phyloP scores from a whole-genome alignment of 78 protist genomes.

The Capsaspora owczarzaki region DNA sequence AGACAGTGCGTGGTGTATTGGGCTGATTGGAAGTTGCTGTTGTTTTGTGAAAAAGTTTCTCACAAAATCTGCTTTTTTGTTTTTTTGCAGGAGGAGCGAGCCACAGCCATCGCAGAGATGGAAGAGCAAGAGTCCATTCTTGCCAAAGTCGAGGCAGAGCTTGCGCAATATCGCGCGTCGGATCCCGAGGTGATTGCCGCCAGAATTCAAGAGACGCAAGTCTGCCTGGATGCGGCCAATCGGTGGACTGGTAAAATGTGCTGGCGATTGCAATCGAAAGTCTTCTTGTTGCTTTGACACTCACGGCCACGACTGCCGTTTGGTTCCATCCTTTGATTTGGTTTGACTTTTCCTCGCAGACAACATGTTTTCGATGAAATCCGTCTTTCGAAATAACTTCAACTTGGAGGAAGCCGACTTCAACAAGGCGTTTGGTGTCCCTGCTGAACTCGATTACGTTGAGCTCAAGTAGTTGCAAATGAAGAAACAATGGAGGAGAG shows the following conservation, averaged over 20 bases:
- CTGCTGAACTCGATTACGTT: slow-evolving; percentile 11
- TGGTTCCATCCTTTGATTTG: too few relatives aligned
- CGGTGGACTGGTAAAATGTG: slow-evolving; percentile 19
- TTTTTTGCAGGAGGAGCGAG: neutral
- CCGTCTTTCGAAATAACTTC: neutral
- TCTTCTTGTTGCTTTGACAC: neutral
- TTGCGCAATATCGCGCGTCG: neutral
- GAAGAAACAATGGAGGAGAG: too few relatives aligned
- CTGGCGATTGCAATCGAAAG: too few relatives aligned
- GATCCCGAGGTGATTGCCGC: slow-evolving; percentile 6
- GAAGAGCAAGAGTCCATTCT: neutral
- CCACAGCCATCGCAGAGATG: neutral
- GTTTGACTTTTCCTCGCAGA: slow-evolving; percentile 13
- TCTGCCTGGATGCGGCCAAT: neutral
- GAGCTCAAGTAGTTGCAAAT: too few relatives aligned
- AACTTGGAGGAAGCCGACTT: neutral
- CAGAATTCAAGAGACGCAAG: neutral
- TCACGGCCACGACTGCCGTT: neutral
- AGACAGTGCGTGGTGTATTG: neutral
- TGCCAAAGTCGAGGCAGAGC: neutral
- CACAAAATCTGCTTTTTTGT: neutral
- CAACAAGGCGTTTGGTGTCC: slow-evolving; percentile 5
- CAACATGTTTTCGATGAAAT: slow-evolving; percentile 5
- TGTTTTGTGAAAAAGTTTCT: too few relatives aligned
- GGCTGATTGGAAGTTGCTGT: neutral